Evolutionary conservation across 495 filamentous ascomycete genomes (phyloP).

Genomic region (Ramalina peruviana): DNA sequence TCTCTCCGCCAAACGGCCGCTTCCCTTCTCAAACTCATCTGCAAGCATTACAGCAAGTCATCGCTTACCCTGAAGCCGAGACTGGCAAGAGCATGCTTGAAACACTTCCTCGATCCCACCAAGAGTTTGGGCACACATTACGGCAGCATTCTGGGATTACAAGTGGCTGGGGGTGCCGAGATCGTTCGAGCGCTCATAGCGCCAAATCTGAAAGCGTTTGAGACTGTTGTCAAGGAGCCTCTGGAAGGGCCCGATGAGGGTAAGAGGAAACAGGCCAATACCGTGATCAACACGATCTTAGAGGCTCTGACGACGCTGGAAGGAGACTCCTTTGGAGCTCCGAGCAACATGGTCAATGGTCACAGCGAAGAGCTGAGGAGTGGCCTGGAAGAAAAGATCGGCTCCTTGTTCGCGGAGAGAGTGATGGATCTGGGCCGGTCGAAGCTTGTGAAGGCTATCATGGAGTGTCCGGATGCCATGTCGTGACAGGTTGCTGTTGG

Average conservation of each 20-base stretch:
- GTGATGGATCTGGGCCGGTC: constrained; percentile 40
- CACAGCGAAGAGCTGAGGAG: constrained; percentile 40
- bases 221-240: constrained; percentile 52
- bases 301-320: constrained; percentile 40
- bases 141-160: constrained; percentile 68
- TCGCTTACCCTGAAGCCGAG: constrained; percentile 71
- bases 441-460: constrained; percentile 32
- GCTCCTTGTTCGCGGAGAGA: constrained; percentile 37
- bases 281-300: constrained; percentile 45
- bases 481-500: not conserved
- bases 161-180: constrained; percentile 60
- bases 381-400: constrained; percentile 44
- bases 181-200: constrained; percentile 68
- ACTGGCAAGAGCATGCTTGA: constrained; percentile 80
- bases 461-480: constrained; percentile 24
- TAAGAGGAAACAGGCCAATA: constrained; percentile 44
- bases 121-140: constrained; percentile 72
- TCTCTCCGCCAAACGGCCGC: constrained; percentile 73
- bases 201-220: constrained; percentile 67
- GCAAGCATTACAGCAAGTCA: constrained; percentile 56
- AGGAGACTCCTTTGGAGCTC: constrained; percentile 21
- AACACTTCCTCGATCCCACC: constrained; percentile 72
- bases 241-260: constrained; percentile 32
- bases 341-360: constrained; percentile 30
- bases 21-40: constrained; percentile 58